Percentiles rank a stretch among this genome's conserved stretches.
Evolutionary conservation across 139 green algal genomes (phyloP).

Genomic region (Chlorella sp.): DNA sequence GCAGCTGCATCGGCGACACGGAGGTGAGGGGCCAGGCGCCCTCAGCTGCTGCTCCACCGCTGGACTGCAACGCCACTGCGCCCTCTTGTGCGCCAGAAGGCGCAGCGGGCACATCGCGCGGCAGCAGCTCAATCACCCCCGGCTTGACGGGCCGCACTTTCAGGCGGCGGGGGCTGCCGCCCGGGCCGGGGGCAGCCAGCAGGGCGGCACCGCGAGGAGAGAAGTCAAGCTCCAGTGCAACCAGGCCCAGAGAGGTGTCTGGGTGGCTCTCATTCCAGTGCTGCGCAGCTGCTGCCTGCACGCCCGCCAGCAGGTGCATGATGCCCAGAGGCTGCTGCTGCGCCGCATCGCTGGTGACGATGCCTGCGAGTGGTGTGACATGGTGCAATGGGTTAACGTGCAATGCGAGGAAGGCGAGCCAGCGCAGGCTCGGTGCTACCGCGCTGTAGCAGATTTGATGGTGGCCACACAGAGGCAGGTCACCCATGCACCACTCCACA

Average conservation of each 20-base stretch:
- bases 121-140: constrained; percentile 27
- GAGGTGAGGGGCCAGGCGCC: constrained; percentile 8
- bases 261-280: constrained; percentile 35
- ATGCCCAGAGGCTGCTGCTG: constrained; percentile 33
- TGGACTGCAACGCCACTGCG: constrained; percentile 4
- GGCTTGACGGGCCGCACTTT: not conserved
- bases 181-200: constrained; percentile 10
- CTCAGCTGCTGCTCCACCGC: not conserved
- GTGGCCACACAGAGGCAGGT: no score
- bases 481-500: no score
- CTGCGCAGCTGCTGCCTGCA: constrained; percentile 9
- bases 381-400: not conserved
- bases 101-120: constrained; percentile 9
- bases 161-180: constrained; percentile 8
- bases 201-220: constrained; percentile 18
- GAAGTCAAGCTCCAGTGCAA: constrained; percentile 32
- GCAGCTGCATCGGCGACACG: constrained; percentile 10
- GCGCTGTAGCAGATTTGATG: no score
- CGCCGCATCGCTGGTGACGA: constrained; percentile 13
- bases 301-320: constrained; percentile 38
- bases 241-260: constrained; percentile 6
- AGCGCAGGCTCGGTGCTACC: no score
- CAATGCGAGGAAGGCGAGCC: no score
- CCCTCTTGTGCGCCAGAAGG: not conserved
- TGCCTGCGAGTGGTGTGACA: not conserved